Evolutionary conservation across 225 moss, liverwort and hornwort species (phyloP).

Genomic region (Bryoerythrophyllum caledonicum): DNA sequence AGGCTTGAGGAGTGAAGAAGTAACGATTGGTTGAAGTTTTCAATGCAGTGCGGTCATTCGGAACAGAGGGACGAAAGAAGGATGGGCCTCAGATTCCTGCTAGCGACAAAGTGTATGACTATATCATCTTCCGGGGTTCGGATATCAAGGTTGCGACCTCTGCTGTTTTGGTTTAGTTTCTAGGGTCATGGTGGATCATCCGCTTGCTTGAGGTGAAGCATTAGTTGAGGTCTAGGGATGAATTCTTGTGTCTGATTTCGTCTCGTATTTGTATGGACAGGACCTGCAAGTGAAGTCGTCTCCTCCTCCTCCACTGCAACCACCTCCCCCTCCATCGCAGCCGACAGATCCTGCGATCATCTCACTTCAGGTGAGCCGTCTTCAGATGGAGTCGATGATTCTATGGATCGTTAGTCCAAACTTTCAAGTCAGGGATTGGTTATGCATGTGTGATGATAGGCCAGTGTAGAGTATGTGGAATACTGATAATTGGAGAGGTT

Average conservation of each 20-base stretch:
- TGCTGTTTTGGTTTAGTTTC: not conserved
- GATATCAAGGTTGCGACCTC: conserved; percentile 81
- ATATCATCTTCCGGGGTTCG: conserved; percentile 98
- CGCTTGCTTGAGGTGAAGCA: not conserved
- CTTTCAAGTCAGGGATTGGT: not conserved
- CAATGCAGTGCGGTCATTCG: conserved; percentile 89
- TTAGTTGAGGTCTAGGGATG: not conserved
- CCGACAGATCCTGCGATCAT: conserved; percentile 96
- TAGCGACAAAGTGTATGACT: conserved; percentile 99
- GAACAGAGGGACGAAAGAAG: conserved; percentile 98
- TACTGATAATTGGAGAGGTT: not conserved
- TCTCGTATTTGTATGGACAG: conserved; percentile 33
- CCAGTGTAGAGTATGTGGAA: not conserved
- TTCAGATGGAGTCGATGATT: not conserved
- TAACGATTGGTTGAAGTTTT: conserved; percentile 2
- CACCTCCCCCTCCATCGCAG: conserved; percentile 72
- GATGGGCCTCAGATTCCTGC: conserved; percentile 97
- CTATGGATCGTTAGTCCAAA: not conserved
- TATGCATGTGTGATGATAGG: not conserved
- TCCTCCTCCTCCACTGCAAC: conserved; percentile 80
- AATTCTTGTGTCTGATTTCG: conserved; percentile 5
- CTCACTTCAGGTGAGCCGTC: conserved; percentile 81
- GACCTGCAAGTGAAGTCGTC: conserved; percentile 99
- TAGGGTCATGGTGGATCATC: not conserved
- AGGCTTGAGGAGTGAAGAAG: not conserved